These are phyloP conservation scores for Hyphodiscus hymeniophilus DNA, from an alignment of 495 filamentous ascomycete genomes.

Conservation along the genomic window DNA sequence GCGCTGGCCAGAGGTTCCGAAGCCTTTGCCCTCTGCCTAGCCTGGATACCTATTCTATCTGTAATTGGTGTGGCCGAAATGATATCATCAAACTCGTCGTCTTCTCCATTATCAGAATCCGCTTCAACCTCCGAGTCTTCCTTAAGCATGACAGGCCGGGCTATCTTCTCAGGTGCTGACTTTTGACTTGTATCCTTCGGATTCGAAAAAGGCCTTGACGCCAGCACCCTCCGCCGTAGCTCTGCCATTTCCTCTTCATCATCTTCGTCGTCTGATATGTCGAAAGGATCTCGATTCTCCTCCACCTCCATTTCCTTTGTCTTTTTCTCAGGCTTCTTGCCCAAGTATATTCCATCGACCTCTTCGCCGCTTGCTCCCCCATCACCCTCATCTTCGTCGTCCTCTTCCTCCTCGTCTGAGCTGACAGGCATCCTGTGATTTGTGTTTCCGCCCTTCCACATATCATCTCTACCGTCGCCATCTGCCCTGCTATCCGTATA, in stretches of 20 bases:
- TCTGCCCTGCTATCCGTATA: slow-evolving; percentile 71
- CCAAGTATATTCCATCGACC: slow-evolving; percentile 49
- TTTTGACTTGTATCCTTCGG: slow-evolving; percentile 40
- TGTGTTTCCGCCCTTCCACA: slow-evolving; percentile 80
- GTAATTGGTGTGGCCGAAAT: slow-evolving; percentile 83
- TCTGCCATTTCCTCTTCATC: slow-evolving; percentile 89
- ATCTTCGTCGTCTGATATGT: slow-evolving; percentile 68
- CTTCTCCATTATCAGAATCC: slow-evolving; percentile 61
- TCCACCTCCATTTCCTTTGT: slow-evolving; percentile 29
- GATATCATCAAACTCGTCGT: slow-evolving; percentile 76
- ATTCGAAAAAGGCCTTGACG: slow-evolving; percentile 78
- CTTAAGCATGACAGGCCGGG: slow-evolving; percentile 39
- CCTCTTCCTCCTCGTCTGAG: slow-evolving; percentile 47
- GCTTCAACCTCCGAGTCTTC: slow-evolving; percentile 68
- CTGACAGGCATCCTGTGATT: slow-evolving; percentile 55
- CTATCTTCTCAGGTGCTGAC: slow-evolving; percentile 47
- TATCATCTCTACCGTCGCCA: slow-evolving; percentile 53
- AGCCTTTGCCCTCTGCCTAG: slow-evolving; percentile 22
- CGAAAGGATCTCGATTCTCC: slow-evolving; percentile 55
- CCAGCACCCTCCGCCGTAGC: slow-evolving; percentile 72
- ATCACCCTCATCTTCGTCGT: slow-evolving; percentile 38
- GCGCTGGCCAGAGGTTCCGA: slow-evolving; percentile 34
- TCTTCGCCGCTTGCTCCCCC: slow-evolving; percentile 26
- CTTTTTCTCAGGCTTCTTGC: slow-evolving; percentile 39
- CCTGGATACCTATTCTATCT: slow-evolving; percentile 68